Base-by-base conservation (phyloP, 202 grass and related monocot species). In the Carex arenaria region DNA sequence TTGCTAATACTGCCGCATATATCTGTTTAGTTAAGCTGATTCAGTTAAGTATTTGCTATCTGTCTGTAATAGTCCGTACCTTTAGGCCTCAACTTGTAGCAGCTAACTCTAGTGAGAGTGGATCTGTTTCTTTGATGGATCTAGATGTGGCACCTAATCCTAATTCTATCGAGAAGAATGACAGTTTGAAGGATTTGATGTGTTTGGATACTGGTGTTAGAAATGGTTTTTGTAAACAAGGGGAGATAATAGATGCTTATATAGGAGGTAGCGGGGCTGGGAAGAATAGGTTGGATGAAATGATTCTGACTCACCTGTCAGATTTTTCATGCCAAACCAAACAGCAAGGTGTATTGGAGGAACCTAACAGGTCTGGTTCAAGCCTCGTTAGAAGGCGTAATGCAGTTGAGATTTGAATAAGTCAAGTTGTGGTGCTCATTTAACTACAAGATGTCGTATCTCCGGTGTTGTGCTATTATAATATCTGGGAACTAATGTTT, bases 1-100 rank as follows among this genome's bases (percentile, higher is more conserved):
- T 84, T 92, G 90, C 82, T 95, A 89, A 79, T 53, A 86, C 86
- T 32, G 5, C 49, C 22, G 28, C 77, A 55, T 86, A 53, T 26
- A 8, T 79, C 38, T 19, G 83, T 63, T 84, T 89, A 28, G 77
- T 89, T 42, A 95, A 78, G 84, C 17, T 95, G 52, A 49, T 89
- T 67, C 85, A 61, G 74, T 61, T 67, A 75, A 64, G 72, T 85
- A 10, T 85, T 66, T 80, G 86, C n/a, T 95, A 89, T 89, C 54
- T 92, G 5, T 82, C 80, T 82, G 62, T 82, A 69, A 19, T 82
- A 34, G 26, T 82, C 56, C 26, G n/a, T 65, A 34, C 38, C 45
- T 32, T 82, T 69, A 69, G 45, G 12, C 63, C 80, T 54, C 68
- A 69, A 82, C 53, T 34, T 0, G 10, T 66, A 66, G 63, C 52